Evolutionary conservation across 306 rosid species (phyloP), one percentile per base, ranked within the genome.

Genomic region (Luffa aegyptiaca): DNA sequence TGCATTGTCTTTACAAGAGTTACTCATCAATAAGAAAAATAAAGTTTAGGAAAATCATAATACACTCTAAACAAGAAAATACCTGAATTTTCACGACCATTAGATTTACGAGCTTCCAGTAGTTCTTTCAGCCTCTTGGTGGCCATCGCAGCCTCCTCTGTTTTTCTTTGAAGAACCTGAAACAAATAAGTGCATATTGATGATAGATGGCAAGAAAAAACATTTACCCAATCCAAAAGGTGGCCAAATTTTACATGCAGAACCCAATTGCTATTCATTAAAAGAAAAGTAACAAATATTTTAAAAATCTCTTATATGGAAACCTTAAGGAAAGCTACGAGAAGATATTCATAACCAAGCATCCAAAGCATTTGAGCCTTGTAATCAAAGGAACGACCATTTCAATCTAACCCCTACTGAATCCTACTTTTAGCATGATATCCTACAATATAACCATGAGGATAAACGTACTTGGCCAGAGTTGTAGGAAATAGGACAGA

Each of bases 101-200:
- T 91, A 80, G 89, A 89, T 87, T 93, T 96, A 46, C 98, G 99
- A 86, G 98, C 99, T 88, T 96, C 99, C 53, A 96, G 88, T 85
- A 96, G 85, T 82, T 96, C 99, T 88, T 96, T 96, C 70, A 96
- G 88, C 92, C 99, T 91, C 88, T 96, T 96, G 84, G 99, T 96
- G 79, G 99, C 99, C 94, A 91, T 88, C 56, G 99, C 96, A 70
- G 99, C 99, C 88, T 96, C 99, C 89, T 96, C 99, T 37, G 99
- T 96, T 87, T 96, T 96, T 83, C 99, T 90, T 75, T 96, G 99
- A 81, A 96, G 99, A 84, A 96, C 99, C 99, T 96, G 88, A 81
- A 82, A 82, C 56, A 78, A 79, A 75, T 46, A 62, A 81, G 20
- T 13, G 48, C 6, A 78, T 9, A 33, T 16, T 61, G 55, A 26